Evolutionary conservation across 108 stramenopile genomes (phyloP), one percentile per base, ranked within the genome.

Genomic region (Fragilaria crotonensis): DNA sequence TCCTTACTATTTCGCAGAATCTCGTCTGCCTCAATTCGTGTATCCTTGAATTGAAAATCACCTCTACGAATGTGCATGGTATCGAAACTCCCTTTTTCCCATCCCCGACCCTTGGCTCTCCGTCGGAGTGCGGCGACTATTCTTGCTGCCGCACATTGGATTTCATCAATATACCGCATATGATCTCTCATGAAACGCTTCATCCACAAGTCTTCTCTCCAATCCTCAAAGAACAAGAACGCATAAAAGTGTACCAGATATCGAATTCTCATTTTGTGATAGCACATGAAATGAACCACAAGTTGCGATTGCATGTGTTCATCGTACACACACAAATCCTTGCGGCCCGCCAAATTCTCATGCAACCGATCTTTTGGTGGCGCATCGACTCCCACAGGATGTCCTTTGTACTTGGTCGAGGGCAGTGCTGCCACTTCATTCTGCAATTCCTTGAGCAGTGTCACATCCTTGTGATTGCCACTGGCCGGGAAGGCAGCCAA

Each of bases 151-250:
- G 90, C 80, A 64, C 90, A 91, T 66, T 87, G 73, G 19, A 91
- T 72, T 33, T 84, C 86, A 56, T 91, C 86, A 21, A 72, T 70
- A 44, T 91, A 91, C 9, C 86, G 64, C 31, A 88, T 29, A 46
- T 85, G 82, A 61, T 90, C 93, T 30, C 93, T 52, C 0, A 91
- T 67, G 49, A 91, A 86, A 3, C 93, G 69, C 54, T 85, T 83
- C 23, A 71, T 63, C 76, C 80, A 89, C 22, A 85, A 46, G 46
- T 86, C 87, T 33, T 76, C 69, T 27, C 48, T 48, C 83, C 81
- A 80, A 54, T 90, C 83, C 49, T 80, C 85, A 58, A 85, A 91
- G 57, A 80, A 91, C 27, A 81, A 29, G 49, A 89, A 87, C 25
- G 76, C 69, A 60, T 95, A 95, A 60, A 90, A 90, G 30, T 85